These are phyloP conservation scores for Chaetomium cochliodes DNA, from an alignment of 495 filamentous ascomycete species.

Conservation along the genomic window DNA sequence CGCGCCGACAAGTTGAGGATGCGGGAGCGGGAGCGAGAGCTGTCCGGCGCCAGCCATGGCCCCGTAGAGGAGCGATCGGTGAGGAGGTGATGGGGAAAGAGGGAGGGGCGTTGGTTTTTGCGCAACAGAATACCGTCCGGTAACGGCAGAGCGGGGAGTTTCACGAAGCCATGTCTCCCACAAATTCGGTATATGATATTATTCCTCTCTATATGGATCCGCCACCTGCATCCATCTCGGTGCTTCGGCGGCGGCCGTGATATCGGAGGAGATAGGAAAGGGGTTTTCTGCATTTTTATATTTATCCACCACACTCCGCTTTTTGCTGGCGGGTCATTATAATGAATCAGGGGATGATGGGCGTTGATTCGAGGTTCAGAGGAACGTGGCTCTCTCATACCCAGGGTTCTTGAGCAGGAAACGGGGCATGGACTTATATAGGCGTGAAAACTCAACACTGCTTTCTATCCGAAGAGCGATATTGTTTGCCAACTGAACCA, in stretches of 20 bases:
- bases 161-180: slow-evolving; percentile 27
- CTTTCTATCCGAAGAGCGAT: background rate
- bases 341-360: slow-evolving; percentile 13
- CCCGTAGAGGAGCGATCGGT: slow-evolving; percentile 7
- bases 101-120: slow-evolving; percentile 9
- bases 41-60: slow-evolving; percentile 18
- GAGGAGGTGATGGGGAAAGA: slow-evolving; percentile 10
- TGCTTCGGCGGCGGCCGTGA: slow-evolving; percentile 6
- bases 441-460: background rate
- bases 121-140: slow-evolving; percentile 12
- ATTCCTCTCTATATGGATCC: slow-evolving; percentile 12
- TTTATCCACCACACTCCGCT: slow-evolving; percentile 4
- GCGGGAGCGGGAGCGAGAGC: slow-evolving; percentile 14
- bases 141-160: slow-evolving; percentile 14
- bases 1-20: slow-evolving; percentile 52
- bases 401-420: background rate
- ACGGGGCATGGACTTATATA: background rate
- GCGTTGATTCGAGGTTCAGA: slow-evolving; percentile 14
- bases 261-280: background rate
- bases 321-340: slow-evolving; percentile 9
- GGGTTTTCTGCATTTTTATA: slow-evolving; percentile 1
- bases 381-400: slow-evolving; percentile 12
- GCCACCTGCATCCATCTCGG: slow-evolving; percentile 12
- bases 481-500: background rate
- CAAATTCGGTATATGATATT: slow-evolving; percentile 24